phyloP scores from a whole-genome alignment of 495 filamentous ascomycete genomes.

The Xylaria acuta region DNA sequence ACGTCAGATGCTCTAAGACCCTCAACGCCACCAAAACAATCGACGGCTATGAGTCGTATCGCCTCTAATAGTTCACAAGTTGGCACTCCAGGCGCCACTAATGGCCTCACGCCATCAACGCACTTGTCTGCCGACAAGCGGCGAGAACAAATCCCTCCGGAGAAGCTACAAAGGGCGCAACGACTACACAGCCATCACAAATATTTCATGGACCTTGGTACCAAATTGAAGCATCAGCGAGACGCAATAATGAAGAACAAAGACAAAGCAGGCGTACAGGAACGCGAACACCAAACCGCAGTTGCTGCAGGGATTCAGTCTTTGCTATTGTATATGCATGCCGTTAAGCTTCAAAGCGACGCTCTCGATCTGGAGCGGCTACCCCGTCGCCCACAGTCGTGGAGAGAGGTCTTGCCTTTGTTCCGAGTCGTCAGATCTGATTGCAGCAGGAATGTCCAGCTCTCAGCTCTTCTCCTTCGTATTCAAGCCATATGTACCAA shows the following conservation, averaged over 20 bases:
- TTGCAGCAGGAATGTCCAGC: conserved; percentile 29
- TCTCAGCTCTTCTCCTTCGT: conserved; percentile 38
- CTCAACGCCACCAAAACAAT: conserved; percentile 53
- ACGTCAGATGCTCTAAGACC: conserved; percentile 36
- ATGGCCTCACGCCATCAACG: conserved; percentile 47
- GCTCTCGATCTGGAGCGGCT: conserved; percentile 35
- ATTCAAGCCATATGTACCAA: conserved; percentile 38
- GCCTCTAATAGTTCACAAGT: conserved; percentile 53
- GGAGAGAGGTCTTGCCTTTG: conserved; percentile 31
- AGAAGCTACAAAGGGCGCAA: conserved; percentile 37
- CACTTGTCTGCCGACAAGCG: conserved; percentile 41
- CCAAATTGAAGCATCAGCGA: conserved; percentile 53
- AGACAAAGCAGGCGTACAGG: conserved; percentile 23
- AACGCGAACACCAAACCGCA: conserved; percentile 36
- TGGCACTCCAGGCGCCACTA: conserved; percentile 48
- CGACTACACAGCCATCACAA: conserved; percentile 31
- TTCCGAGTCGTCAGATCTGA: conserved; percentile 34
- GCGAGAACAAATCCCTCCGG: conserved; percentile 32
- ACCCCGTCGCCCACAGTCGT: conserved; percentile 27
- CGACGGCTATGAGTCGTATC: conserved; percentile 54
- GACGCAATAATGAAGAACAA: conserved; percentile 45
- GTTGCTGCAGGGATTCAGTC: conserved; percentile 38
- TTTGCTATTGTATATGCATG: conserved; percentile 37
- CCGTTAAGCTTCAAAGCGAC: conserved; percentile 39
- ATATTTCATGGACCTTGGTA: conserved; percentile 43